Base-by-base conservation (phyloP, 257 asterid species). In the Jacaranda mimosifolia region DNA sequence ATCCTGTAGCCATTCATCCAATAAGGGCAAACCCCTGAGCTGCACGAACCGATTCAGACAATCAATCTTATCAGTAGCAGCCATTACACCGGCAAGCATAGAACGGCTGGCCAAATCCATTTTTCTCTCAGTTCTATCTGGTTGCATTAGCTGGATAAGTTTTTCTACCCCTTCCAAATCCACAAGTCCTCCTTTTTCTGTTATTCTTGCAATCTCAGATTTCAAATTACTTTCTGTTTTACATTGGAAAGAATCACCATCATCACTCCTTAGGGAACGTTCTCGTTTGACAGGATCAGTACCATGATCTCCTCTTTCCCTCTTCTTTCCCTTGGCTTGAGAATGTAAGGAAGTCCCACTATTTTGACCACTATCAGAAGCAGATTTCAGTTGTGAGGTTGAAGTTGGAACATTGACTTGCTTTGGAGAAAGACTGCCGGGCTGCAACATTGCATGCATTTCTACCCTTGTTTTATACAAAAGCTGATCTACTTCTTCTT, bases 1-100 rank as follows among this genome's bases (percentile, higher is more conserved):
- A 72, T 95, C 98, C 90, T 95, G 97, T 32, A 95, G 96, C 99
- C 99, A 95, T 62, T 91, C 94, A 63, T 95, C 98, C 68, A 95
- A 83, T 42, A 95, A 86, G 72, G 88, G 83, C 26, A 95, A 83
- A 49, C 99, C 99, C 69, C 80, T 86, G 63, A 87, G 89, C 81
- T 91, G 92, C 73, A 95, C 87, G 83, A 95, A 95, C 72, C 86
- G 86, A 75, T 79, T 83, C 17, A 93, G 94, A 83, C 96, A 93
- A 40, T 93, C 99, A 43, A 77, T 84, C 82, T 84, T 90, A 32
- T 93, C 97, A 8, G 99, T 95, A 43, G 88, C 84, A 77, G 97
- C 97, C 49, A 95, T 76, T 49, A 91, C 97, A 79, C 86, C 79
- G n/a, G 91, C 93, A 74, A 93, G 90, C 86, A 93, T 88, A 66